Percentiles rank a stretch among this genome's conserved stretches.
These are phyloP conservation scores for apple (Malus domestica) DNA, from an alignment of 306 rosid species.

Conservation along the genomic window ASM211411v1 NC_041793.1:43942501-43943000, in stretches of 20 bases:
- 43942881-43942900: not conserved
- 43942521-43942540: not conserved
- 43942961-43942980: not conserved
- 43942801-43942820: not conserved
- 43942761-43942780: too few species aligned
- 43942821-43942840: not conserved
- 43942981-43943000: not conserved
- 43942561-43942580: too few species aligned
- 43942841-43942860: not conserved
- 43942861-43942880: not conserved
- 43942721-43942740: too few species aligned
- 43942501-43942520: too few species aligned
- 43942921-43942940: not conserved
- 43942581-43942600: too few species aligned
- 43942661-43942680: too few species aligned
- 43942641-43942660: too few species aligned
- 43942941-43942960: not conserved
- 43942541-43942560: too few species aligned
- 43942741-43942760: not conserved
- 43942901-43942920: slow-evolving; percentile 1
- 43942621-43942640: too few species aligned
- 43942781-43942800: not conserved
- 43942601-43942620: too few species aligned
- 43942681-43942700: too few species aligned
- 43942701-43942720: too few species aligned